Evolutionary conservation across 441 rosid species (phyloP), one percentile per base, ranked within the genome.

Genomic region (Gossypium gossypioides): DNA sequence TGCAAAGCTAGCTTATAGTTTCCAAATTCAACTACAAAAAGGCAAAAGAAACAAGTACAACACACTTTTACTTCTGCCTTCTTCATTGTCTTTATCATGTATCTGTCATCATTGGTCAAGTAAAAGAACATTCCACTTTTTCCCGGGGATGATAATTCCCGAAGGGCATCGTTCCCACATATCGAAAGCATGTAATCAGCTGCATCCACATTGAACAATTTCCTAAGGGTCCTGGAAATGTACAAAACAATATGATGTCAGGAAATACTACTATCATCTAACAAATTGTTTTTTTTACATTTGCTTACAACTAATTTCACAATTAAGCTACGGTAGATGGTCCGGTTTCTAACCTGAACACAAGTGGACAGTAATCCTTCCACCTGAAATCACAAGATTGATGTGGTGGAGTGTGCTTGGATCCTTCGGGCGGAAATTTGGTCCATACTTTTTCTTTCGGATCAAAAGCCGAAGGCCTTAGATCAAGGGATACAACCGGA

Each of bases 41-140:
- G 7, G 70, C 46, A 52, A 48, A 25, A 19, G 24, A 34, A 12
- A 61, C 32, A 24, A 64, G 16, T 34, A 56, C 0, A 15, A 19
- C 6, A 75, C 88, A 89, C 99, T 81, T 96, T 96, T n/a, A 84
- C 93, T 90, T 96, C 98, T 13, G 99, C 91, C 76, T 96, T 96
- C 86, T 88, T 96, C 91, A 96, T 83, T 0, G 99, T 96, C 85
- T 96, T 96, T 62, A 96, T 96, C 99, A 96, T 96, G 86, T 91
- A 96, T 8, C 87, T 83, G 69, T 96, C 97, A 74, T 96, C 99
- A 42, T 87, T 84, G 25, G 98, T 95, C 59, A 95, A 76, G 83
- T 95, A 95, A 81, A 95, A 95, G 75, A 92, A 95, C 74, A 97
- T 93, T 68, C 98, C 99, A 80, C 99, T 96, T 81, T 96, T 96